Evolutionary conservation across 441 rosid species (phyloP).

Genomic region (Populus hybrid): DNA sequence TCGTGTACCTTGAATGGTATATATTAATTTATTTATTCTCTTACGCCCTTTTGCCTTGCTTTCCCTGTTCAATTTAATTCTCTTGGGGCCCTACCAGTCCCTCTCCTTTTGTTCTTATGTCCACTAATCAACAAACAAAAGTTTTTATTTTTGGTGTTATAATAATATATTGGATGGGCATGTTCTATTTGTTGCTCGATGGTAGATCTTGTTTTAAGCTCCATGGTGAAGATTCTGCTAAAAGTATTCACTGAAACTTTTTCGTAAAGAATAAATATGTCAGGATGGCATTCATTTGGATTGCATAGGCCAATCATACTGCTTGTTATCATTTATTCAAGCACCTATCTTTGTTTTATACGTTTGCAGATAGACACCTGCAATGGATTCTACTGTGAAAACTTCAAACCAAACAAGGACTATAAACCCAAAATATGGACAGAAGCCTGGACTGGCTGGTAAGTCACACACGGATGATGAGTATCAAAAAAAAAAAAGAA

Average conservation of each 20-base stretch:
- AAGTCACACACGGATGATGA: conserved; percentile 22
- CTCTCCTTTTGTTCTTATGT: neutral
- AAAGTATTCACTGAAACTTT: neutral
- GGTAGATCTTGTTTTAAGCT: neutral
- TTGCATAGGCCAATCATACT: no score
- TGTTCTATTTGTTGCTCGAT: neutral
- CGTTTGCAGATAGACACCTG: conserved; percentile 75
- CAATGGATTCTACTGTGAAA: conserved; percentile 91
- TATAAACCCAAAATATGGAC: conserved; percentile 98
- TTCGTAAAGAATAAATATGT: neutral
- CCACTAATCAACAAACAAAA: conserved; percentile 1
- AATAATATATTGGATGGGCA: neutral
- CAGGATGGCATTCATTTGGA: neutral
- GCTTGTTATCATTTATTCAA: conserved; percentile 2
- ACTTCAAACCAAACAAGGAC: conserved; percentile 83
- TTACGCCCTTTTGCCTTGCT: neutral
- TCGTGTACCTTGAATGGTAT: conserved; percentile 3
- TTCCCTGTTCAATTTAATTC: conserved; percentile 6
- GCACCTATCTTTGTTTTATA: neutral
- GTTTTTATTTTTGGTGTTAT: neutral
- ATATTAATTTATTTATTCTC: conserved; percentile 6
- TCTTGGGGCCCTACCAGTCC: conserved; percentile 11
- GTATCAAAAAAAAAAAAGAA: no score
- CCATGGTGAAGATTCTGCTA: neutral
- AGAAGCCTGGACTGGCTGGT: conserved; percentile 99